A percentile compares a stretch with the other conserved stretches of the same genome.
phyloP scores from a whole-genome alignment of 2,329 filamentous ascomycete species.

The Diaporthe citriasiana region DNA sequence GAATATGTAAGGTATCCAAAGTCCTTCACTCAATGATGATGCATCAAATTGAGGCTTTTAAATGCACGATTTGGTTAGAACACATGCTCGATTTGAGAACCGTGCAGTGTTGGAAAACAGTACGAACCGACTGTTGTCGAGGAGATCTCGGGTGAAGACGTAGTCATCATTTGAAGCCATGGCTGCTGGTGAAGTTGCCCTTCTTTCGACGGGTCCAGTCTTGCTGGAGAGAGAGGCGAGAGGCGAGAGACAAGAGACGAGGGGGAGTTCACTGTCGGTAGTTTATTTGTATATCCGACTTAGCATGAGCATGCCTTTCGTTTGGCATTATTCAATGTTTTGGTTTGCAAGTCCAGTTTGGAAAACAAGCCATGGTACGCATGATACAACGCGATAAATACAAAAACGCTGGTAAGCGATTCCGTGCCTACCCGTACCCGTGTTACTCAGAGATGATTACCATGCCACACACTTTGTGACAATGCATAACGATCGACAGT shows the following conservation, averaged over 20 bases:
- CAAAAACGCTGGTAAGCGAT: too few species aligned
- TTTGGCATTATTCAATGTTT: neutral
- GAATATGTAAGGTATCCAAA: neutral
- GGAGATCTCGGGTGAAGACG: conserved; percentile 7
- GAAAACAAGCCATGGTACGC: too few species aligned
- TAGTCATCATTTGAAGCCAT: conserved; percentile 1
- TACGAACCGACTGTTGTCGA: conserved; percentile 9
- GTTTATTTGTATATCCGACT: neutral
- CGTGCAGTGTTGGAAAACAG: too few species aligned
- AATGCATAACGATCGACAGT: too few species aligned
- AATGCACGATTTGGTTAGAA: neutral
- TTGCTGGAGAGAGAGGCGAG: too few species aligned
- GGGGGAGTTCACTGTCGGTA: neutral
- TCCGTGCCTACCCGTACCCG: too few species aligned
- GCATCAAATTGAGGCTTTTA: conserved; percentile 6
- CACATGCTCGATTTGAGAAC: too few species aligned
- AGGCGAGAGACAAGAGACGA: neutral
- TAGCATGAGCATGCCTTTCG: neutral
- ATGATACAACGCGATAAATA: too few species aligned
- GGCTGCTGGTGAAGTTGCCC: neutral
- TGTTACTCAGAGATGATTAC: too few species aligned
- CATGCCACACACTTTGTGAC: too few species aligned
- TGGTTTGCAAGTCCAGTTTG: too few species aligned
- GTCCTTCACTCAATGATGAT: neutral
- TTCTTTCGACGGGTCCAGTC: neutral